phyloP scores from a whole-genome alignment of 768 basidiomycete genomes.

The Glaciozyma martinii region DNA sequence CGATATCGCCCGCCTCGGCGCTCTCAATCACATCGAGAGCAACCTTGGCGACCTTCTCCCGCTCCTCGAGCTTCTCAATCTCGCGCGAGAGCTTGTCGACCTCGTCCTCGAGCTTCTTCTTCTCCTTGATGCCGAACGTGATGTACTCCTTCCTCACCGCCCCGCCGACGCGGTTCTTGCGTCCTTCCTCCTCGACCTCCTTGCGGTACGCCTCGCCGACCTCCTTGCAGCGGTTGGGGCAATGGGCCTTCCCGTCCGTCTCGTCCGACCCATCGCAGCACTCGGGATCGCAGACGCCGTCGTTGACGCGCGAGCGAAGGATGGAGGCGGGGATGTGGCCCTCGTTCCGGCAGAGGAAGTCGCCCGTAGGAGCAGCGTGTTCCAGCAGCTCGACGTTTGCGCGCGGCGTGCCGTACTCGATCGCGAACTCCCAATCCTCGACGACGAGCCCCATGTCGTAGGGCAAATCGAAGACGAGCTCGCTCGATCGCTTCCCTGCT shows the following conservation, averaged over 20 bases:
- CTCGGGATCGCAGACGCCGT: conserved; percentile 84
- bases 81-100: conserved; percentile 51
- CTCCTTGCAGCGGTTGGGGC: conserved; percentile 65
- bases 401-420: conserved; percentile 32
- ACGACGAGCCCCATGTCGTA: conserved; percentile 40
- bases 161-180: conserved; percentile 76
- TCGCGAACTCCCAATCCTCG: conserved; percentile 40
- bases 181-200: conserved; percentile 61
- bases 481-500: conserved; percentile 46
- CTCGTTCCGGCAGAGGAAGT: conserved; percentile 75
- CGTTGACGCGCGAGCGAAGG: conserved; percentile 71
- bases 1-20: conserved; percentile 66
- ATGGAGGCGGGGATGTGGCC: conserved; percentile 79
- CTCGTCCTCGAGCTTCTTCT: conserved; percentile 64
- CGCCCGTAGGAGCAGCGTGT: conserved; percentile 20
- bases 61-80: conserved; percentile 41
- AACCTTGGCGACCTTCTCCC: conserved; percentile 59
- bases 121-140: conserved; percentile 77
- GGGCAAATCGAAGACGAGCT: conserved; percentile 51
- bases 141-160: conserved; percentile 88
- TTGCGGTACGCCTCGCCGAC: conserved; percentile 62
- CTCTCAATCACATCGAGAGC: conserved; percentile 70
- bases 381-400: conserved; percentile 13
- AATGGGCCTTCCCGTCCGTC: conserved; percentile 54
- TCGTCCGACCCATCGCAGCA: conserved; percentile 98